Evolutionary conservation across 1,284 basidiomycete genomes (phyloP), one percentile per base, ranked within the genome.

Genomic region (Naganishia sp.): DNA sequence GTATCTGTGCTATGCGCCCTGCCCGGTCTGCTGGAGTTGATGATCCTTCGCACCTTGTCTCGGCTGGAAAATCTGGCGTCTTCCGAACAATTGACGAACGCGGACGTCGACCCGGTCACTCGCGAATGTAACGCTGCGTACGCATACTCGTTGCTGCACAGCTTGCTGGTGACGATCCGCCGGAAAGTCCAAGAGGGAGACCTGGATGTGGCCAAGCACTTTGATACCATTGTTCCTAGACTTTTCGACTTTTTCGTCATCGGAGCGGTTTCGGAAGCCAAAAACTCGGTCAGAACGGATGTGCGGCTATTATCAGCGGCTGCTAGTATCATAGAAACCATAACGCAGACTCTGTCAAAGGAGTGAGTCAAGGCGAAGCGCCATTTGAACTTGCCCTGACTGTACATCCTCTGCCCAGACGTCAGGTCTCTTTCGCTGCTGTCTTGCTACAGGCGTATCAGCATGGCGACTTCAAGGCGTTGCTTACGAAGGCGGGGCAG

Each of bases 1-100:
- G 84, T 99, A 31, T 84, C 86, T 46, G 84, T 83, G 13, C 84
- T 99, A 15, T 95, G 92, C 75, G 77, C 85, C 2, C 85, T 88
- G 52, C 83, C 89, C 0, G 83, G 86, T 25, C 83, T 98, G 31
- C 98, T 96, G 77, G 91, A 93, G 75, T 88, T 84, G 6, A 84
- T 98, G 35, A 86, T 92, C 46, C 85, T 92, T 52, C 86, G 90
- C 25, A 81, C 98, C 13, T 86, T 84, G 0, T 87, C 89, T 1
- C 92, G 92, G 76, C 81, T 98, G 31, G 90, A 93, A 32, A 53
- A 15, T 15, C 55, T 57, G n/a, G 50, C 41, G 77, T 77, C 15
- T 67, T 85, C n/a, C 56, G 73, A 41, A 45, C 53, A 52, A 39
- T 9, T 13, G 21, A 21, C 51, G 2, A 32, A 39, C 3, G 43